phyloP scores from a whole-genome alignment of 1,284 basidiomycete genomes.

The Vanrija humicola region DNA sequence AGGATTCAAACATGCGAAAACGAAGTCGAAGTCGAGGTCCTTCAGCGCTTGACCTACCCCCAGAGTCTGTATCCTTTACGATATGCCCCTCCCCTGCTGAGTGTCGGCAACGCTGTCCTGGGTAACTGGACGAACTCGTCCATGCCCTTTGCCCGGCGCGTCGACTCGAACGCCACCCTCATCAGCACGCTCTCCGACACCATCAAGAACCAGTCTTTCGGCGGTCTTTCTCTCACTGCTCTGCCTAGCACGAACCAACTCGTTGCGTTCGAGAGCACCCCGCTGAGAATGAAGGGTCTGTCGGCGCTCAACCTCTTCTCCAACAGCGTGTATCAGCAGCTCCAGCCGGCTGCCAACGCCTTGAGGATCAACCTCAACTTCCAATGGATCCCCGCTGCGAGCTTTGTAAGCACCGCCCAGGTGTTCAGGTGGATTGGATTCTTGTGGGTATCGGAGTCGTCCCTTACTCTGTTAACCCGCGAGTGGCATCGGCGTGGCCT shows the following conservation, averaged over 20 bases:
- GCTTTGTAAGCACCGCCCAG: slow-evolving; percentile 25
- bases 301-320: slow-evolving; percentile 63
- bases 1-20: slow-evolving; percentile 55
- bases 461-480: not conserved
- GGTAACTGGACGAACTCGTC: slow-evolving; percentile 8
- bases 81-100: slow-evolving; percentile 57
- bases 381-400: slow-evolving; percentile 45
- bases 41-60: slow-evolving; percentile 23
- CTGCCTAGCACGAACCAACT: slow-evolving; percentile 28
- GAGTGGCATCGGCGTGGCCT: slow-evolving; percentile 50
- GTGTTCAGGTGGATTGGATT: slow-evolving; percentile 35
- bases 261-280: slow-evolving; percentile 3
- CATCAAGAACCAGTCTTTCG: slow-evolving; percentile 56
- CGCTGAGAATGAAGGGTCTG: slow-evolving; percentile 49
- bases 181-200: slow-evolving; percentile 54
- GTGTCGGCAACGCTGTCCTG: slow-evolving; percentile 21
- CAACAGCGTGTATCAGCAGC: slow-evolving; percentile 62
- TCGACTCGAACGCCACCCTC: slow-evolving; percentile 58
- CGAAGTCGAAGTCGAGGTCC: slow-evolving; percentile 3
- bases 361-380: slow-evolving; percentile 63
- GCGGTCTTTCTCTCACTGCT: slow-evolving; percentile 60
- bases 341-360: slow-evolving; percentile 50
- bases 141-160: slow-evolving; percentile 30
- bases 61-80: slow-evolving; percentile 49
- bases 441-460: slow-evolving; percentile 20